Evolutionary conservation across 768 basidiomycete species (phyloP), one percentile per base, ranked within the genome.

Genomic region (Candolleomyces aberdarensis): DNA sequence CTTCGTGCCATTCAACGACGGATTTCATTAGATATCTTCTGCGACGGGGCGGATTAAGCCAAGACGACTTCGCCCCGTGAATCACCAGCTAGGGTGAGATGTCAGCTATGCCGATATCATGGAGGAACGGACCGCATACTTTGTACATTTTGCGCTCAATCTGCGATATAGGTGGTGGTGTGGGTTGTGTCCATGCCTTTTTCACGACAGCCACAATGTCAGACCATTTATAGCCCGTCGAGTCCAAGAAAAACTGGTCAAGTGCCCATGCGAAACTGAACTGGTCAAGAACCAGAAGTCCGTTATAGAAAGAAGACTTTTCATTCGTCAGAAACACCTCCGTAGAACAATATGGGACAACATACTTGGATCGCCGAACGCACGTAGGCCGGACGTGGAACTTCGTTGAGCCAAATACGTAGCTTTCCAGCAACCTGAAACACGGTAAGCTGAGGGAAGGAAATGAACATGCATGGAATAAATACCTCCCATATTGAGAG

Each of bases 41-140:
- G 56, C 85, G 80, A 50, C 91, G 78, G 1, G 88, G 78, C 8
- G 85, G 86, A 65, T 92, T 93, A 56, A 76, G 80, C 84, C 88
- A 92, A 43, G 80, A 75, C 0, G 83, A 84, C 69, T 81, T 81
- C 57, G 87, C 74, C 59, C 87, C 82, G 10, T 80, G 80, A 1
- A 82, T 77, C 20, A 89, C 73, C 44, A 86, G 75, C 90, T 92
- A 67, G 13, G 32, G 39, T 60, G 36, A 40, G n/a, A 32, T 41
- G 40, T 39, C 39, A 20, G n/a, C 61, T 62, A 56, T 46, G 48
- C 51, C 56, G 31, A 63, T 48, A 47, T 52, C 31, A 41, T 15
- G 40, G 40, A 50, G 50, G 57, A 60, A 20, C 26, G 54, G 22
- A 47, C 19, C 52, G 67, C 67, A 19, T 72, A 78, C 83, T 74